Base-by-base conservation (phyloP, 768 basidiomycete genomes). In the Tephrocybe sp. region DNA sequence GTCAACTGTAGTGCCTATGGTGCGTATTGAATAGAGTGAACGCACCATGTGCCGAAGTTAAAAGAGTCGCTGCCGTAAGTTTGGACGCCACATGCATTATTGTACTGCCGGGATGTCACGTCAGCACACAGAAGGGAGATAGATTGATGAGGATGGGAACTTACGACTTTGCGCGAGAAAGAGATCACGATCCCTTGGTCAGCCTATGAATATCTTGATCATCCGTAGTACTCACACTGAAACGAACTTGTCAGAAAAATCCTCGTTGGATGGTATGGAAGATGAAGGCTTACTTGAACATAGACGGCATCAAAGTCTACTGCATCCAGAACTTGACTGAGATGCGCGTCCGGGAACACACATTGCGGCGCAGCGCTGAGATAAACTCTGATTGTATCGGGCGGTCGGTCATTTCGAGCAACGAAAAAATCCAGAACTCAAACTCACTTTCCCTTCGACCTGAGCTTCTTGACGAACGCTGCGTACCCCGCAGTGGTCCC, bases 261-360 rank as follows among this genome's bases (percentile, higher is more conserved):
- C n/a, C 34, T 24, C 11, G 58, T 58, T 39, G 28, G 4, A 43
- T 57, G 21, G 44, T n/a, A 36, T 4, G 4, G 11, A n/a, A 14
- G 2, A 48, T n/a, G n/a, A 61, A 45, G 38, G 72, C 79, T 73
- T 65, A 85, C 81, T 64, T 85, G 85, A 34, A 86, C 84, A 60
- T 84, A 85, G 48, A 87, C 68, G 1, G 81, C 81, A 65, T 87
- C 85, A 54, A 85, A 86, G 0, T 70, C 72, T 18, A 80, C 84
- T n/a, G 73, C 68, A 58, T 84, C 75, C 51, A 86, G 68, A 43
- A 79, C 75, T 10, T 70, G 59, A 9, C 80, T 78, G 5, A 86
- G 61, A 59, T 73, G 73, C 3, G 77, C 79, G 61, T 86, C 85
- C 0, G 85, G 83, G 71, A 77, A 86, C 4, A 78, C 79, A 56